phyloP scores from a whole-genome alignment of 176 grass and related monocot genomes.

The Triticum turgidum region DNA sequence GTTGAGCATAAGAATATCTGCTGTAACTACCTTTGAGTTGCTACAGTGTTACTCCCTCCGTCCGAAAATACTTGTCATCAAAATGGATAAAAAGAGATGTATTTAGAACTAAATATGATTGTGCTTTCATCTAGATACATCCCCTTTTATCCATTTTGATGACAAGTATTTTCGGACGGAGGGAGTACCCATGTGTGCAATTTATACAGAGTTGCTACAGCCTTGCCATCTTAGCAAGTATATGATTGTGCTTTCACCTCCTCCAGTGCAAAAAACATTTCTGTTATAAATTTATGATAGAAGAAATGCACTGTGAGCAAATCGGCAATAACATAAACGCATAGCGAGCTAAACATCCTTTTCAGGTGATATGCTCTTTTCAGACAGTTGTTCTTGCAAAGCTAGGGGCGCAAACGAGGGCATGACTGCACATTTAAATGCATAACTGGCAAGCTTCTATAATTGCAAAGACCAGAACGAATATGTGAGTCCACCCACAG shows the following conservation, averaged over 20 bases:
- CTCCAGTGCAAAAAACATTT: background rate
- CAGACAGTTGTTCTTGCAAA: background rate
- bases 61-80: too few relatives aligned
- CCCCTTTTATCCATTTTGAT: too few relatives aligned
- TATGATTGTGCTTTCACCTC: too few relatives aligned
- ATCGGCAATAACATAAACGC: background rate
- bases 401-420: background rate
- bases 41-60: too few relatives aligned
- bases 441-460: background rate
- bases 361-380: too few relatives aligned
- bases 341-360: too few relatives aligned
- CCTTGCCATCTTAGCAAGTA: background rate
- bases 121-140: too few relatives aligned
- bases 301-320: background rate
- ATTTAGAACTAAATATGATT: too few relatives aligned
- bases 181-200: background rate
- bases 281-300: background rate
- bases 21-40: background rate
- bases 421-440: background rate
- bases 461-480: background rate
- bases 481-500: background rate
- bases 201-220: background rate
- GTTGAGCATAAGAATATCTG: background rate
- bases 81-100: too few relatives aligned
- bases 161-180: too few relatives aligned